These are phyloP conservation scores for Paralagenidium karlingii DNA, from an alignment of 352 stramenopile species.

Conservation along the genomic window DNA sequence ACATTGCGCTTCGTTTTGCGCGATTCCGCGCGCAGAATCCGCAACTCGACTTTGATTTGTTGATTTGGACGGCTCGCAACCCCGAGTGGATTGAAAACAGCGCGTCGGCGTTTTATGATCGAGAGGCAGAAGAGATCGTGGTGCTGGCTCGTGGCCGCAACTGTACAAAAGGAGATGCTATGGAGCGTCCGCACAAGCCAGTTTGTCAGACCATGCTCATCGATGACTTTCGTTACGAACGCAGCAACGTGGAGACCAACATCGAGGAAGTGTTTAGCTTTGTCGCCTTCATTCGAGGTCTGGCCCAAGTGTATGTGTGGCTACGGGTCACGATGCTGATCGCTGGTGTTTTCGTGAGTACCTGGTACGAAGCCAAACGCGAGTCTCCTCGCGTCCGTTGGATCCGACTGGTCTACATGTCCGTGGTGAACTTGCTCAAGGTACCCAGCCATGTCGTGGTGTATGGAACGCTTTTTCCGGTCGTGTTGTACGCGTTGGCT, in stretches of 20 bases:
- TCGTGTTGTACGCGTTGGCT: constrained; percentile 14
- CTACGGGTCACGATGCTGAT: constrained; percentile 19
- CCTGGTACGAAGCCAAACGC: neutral
- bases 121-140: no score
- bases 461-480: constrained; percentile 17
- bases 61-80: no score
- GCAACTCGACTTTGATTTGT: no score
- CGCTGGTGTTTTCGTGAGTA: constrained; percentile 1
- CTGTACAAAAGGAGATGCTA: neutral
- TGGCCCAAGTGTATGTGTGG: constrained; percentile 30
- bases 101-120: no score
- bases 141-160: neutral
- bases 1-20: no score
- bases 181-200: constrained; percentile 1
- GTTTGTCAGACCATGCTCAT: constrained; percentile 21
- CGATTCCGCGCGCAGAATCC: no score
- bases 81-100: neutral
- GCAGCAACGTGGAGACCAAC: constrained; percentile 17
- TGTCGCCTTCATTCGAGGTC: constrained; percentile 12
- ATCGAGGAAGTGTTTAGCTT: constrained; percentile 18
- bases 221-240: constrained; percentile 41
- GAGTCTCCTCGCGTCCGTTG: neutral
- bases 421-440: constrained; percentile 1
- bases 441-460: constrained; percentile 10
- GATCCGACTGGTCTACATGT: neutral